Evolutionary conservation across 164 flowering plant genomes (phyloP), one percentile per base, ranked within the genome.

Genomic region (Nymphaea thermarum): DNA sequence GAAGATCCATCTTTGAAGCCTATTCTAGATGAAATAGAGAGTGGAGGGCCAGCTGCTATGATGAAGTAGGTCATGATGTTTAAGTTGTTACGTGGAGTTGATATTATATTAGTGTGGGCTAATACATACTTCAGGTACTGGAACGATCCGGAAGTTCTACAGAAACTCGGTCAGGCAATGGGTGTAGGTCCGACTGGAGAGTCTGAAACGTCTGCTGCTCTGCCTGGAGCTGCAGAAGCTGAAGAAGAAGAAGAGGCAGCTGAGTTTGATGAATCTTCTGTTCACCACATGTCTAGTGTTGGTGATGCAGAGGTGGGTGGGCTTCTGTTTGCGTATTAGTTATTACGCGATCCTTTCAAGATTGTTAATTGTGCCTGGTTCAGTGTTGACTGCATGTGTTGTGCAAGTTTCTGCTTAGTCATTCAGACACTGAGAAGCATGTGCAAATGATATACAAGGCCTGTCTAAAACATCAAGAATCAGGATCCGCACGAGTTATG

Each of bases 41-140:
- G 53, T 71, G 98, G 98, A 64, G 96, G 96, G 65, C 98, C 96
- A 69, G 84, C 96, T 79, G 96, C 97, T 62, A 87, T 93, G 94
- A 91, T 79, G 79, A 79, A 76, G 81, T 79, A 61, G 6, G n/a
- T 61, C 15, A 25, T 61, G 17, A n/a, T 61, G 42, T 43, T 62
- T 25, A 25, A 25, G 36, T 25, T 25, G 36, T 25, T 25, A 25
- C 36, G 36, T 25, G 36, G 36, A 25, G 36, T 62, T 70, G 51
- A 43, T 65, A 4, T 60, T 68, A 5, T 25, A 25, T 25, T 25
- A 25, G 0, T 25, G 36, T 25, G 36, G 36, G 36, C 36, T 25
- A 25, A 25, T 25, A 25, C 36, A 25, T 25, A 25, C 36, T 25
- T 25, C 71, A 93, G 97, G 85, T 93, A 93, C 74, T 91, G 96